Evolutionary conservation across 2,329 filamentous ascomycete species (phyloP), one percentile per base, ranked within the genome.

Genomic region (Aspergillus novoparasiticus): DNA sequence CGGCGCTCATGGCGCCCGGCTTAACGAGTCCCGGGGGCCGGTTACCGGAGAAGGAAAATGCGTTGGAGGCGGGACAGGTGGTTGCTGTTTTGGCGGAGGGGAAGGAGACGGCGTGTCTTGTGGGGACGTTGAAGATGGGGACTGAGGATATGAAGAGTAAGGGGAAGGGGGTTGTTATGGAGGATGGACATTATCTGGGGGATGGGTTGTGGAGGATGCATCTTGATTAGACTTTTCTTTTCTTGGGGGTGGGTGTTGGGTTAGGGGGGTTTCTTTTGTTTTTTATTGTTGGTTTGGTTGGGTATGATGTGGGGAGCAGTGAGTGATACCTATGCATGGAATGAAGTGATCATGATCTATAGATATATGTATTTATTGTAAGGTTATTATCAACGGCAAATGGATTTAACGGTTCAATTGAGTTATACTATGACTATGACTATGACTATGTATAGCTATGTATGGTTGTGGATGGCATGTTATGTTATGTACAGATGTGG

Each of bases 1-100:
- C 95, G 0, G 93, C 94, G 16, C 89, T 99, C 66, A 99, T 99
- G 95, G 94, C 93, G 1, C 95, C 95, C 0, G 95, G 95, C 0
- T 79, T 99, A 71, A 99, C 95, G 32, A 93, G 89, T 23, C 80
- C 88, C 0, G 95, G 95, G 0, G 95, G 95, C 0, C 79, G 91
- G 55, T 79, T 99, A 72, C 95, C 95, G 0, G 81, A 86, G 66
- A 73, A 77, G 1, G 80, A 83, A 62, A 67, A 80, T 59, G 93
- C 95, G 76, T 76, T 97, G 68, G 85, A 87, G 68, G 89, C 90
- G 73, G 95, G 94, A 0, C 87, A 92, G 75, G 90, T 95, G 1
- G 95, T 97, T 9, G 92, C 94, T 6, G 86, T 99, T 21, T 89
- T 89, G 82, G 93, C 95, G 0, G 95, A 99, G 84, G 95, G 95